Conservation (phyloP, 805 yeast species). For the Ogataea wickerhamii region DNA sequence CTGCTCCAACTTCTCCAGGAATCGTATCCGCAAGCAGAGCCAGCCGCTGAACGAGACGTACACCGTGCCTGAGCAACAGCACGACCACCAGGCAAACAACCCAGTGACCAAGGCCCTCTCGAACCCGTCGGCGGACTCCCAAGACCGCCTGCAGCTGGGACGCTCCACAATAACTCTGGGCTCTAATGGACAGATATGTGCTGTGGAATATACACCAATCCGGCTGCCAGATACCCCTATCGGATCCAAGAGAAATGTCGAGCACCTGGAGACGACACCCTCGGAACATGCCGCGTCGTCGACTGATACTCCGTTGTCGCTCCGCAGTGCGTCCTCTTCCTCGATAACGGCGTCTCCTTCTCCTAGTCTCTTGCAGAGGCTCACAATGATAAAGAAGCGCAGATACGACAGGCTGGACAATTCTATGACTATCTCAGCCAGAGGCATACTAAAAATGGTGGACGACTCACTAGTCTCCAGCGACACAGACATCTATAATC, state of each 20-base stretch:
- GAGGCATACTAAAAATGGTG: constrained; percentile 36
- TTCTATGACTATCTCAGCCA: constrained; percentile 35
- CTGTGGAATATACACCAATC: neutral
- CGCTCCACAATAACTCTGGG: constrained; percentile 4
- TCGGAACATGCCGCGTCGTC: constrained; percentile 1
- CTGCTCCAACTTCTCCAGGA: too few species aligned
- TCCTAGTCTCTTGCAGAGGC: constrained; percentile 12
- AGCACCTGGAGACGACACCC: constrained; percentile 12
- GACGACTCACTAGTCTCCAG: constrained; percentile 37
- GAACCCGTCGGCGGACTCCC: constrained; percentile 5
- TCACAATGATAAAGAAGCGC: constrained; percentile 18
- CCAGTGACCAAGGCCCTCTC: constrained; percentile 12
- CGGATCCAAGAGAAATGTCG: constrained; percentile 14
- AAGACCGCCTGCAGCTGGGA: constrained; percentile 14
- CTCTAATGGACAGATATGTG: constrained; percentile 6
- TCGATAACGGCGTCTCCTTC: constrained; percentile 13
- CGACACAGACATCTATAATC: constrained; percentile 31
- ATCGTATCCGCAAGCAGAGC: constrained; percentile 13
- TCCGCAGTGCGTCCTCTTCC: constrained; percentile 4
- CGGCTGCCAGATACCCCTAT: constrained; percentile 15
- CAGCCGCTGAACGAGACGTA: constrained; percentile 10
- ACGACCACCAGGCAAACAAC: too few species aligned
- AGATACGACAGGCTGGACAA: constrained; percentile 32
- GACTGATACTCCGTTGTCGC: neutral
- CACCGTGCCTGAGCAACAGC: constrained; percentile 1